phyloP scores from a whole-genome alignment of 2,329 filamentous ascomycete genomes.

The Rhexocercosporidium sp. region DNA sequence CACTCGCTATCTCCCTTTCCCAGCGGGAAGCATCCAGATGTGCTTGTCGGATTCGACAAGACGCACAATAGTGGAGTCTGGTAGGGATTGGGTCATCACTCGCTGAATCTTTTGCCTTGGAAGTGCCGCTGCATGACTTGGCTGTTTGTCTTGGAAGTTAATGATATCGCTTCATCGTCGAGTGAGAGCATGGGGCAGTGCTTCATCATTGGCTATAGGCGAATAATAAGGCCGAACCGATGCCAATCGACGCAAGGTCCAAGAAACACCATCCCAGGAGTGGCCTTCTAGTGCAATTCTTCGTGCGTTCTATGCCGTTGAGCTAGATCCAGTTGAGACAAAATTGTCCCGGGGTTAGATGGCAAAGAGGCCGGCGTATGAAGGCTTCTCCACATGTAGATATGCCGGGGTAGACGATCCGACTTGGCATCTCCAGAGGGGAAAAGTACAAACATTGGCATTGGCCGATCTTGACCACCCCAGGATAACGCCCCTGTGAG shows the following conservation, averaged over 20 bases:
- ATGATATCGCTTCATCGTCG: background rate
- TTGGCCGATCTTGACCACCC: background rate
- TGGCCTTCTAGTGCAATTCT: slow-evolving; percentile 8
- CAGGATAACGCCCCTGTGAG: background rate
- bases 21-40: background rate
- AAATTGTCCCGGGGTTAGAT: background rate
- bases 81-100: background rate
- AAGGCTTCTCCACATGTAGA: slow-evolving; percentile 7
- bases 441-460: background rate
- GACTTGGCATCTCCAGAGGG: slow-evolving; percentile 11
- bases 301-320: background rate
- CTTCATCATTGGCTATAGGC: background rate
- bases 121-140: background rate
- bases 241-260: slow-evolving; percentile 1
- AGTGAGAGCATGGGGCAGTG: background rate
- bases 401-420: background rate
- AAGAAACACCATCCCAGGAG: background rate
- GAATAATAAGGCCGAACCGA: slow-evolving; percentile 9
- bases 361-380: slow-evolving; percentile 1
- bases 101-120: slow-evolving; percentile 14
- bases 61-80: background rate
- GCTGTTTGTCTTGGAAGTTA: slow-evolving; percentile 4
- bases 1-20: background rate
- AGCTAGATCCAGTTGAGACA: background rate
- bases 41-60: background rate